These are phyloP conservation scores for Penicillium goetzii DNA, from an alignment of 495 filamentous ascomycete genomes.

Conservation along the genomic window DNA sequence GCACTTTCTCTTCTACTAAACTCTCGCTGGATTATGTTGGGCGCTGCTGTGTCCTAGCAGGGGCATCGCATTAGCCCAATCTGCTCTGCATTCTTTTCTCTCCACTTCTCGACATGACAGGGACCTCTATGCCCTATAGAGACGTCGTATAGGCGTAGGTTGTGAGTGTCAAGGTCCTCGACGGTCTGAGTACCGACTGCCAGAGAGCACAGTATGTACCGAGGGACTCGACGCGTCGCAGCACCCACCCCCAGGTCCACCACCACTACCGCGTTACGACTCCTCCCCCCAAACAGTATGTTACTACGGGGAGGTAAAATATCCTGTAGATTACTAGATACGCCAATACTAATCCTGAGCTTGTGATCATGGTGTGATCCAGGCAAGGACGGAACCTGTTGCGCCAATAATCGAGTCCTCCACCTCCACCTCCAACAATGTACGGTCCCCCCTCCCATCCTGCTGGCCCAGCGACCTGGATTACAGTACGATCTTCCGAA, in stretches of 20 bases:
- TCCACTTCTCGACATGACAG: neutral
- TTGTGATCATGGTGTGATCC: conserved; percentile 23
- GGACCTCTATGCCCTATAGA: neutral
- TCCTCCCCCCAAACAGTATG: neutral
- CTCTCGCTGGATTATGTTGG: neutral
- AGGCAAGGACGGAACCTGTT: conserved; percentile 1
- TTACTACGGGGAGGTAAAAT: conserved; percentile 1
- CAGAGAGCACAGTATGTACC: neutral
- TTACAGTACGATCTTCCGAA: conserved; percentile 12
- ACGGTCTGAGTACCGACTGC: conserved; percentile 5
- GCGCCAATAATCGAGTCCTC: conserved; percentile 8
- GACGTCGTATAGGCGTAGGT: neutral
- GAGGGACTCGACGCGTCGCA: conserved; percentile 5
- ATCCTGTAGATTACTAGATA: neutral
- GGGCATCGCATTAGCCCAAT: conserved; percentile 2
- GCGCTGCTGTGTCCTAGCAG: neutral
- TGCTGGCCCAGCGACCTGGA: conserved; percentile 16
- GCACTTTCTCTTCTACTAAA: neutral
- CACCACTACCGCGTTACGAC: neutral
- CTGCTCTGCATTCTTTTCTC: neutral
- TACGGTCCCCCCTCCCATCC: neutral
- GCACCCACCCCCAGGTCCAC: neutral
- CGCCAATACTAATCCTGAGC: conserved; percentile 2
- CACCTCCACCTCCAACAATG: conserved; percentile 1
- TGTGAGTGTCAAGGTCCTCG: neutral